Evolutionary conservation across 2,329 filamentous ascomycete genomes (phyloP), one percentile per base, ranked within the genome.

Genomic region (Beauveria medogensis): DNA sequence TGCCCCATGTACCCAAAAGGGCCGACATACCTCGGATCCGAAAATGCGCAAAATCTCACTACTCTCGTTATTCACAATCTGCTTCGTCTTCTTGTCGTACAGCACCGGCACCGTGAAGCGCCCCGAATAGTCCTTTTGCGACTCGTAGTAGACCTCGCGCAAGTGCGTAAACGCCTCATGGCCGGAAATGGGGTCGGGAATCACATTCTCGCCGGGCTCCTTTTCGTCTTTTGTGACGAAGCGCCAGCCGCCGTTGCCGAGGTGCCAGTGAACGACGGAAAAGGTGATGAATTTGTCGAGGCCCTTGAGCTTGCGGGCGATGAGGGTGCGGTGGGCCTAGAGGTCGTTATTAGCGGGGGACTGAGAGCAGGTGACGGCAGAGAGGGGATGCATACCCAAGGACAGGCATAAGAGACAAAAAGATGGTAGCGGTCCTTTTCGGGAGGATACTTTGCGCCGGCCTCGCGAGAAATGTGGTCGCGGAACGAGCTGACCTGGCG

Each of bases 361-460:
- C 14, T 50, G 14, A 41, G 47, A 51, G 41, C 6, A 3, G 2
- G 6, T 40, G 43, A 40, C 28, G 28, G 24, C 20, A 41, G 50
- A 55, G 55, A 43, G n/a, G 69, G 74, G 56, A 46, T 18, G 69
- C 75, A 58, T 67, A 80, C 87, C 92, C 92, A 97, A 4, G 92
- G 92, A 74, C 92, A 97, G 7, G 92, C 92, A 75, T 96, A 96
- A 69, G 89, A 93, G 66, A 96, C 88, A 72, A 93, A 99, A 68
- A 99, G 85, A 76, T 99, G 94, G 73, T 99, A 99, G 60, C 94
- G 83, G 58, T 83, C 91, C 76, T 90, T 91, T 76, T 97, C 93
- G 1, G 91, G 83, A 5, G 91, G 89, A 67, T 92, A 97, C 72
- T 87, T 77, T 5, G 90, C 88, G 47, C 83, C 87, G 1, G 84